These are phyloP conservation scores for Durusdinium trenchii DNA, from an alignment of 73 alveolate species.

Conservation along the genomic window DNA sequence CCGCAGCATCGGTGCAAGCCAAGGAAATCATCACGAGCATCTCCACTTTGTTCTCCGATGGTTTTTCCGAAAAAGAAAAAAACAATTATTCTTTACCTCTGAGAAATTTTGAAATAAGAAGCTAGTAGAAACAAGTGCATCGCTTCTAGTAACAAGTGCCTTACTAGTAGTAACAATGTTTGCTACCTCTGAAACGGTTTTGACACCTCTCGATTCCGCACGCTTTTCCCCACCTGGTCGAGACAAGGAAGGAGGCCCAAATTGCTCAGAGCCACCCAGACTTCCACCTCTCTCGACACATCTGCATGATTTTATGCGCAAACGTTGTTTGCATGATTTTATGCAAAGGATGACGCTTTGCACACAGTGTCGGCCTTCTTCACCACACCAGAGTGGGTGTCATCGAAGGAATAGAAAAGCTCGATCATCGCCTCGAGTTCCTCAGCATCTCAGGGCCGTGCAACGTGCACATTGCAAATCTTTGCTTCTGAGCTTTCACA, in stretches of 20 bases:
- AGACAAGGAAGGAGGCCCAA: constrained; percentile 50
- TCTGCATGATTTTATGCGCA: neutral
- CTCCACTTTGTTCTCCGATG: constrained; percentile 75
- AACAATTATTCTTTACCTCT: neutral
- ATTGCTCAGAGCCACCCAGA: constrained; percentile 84
- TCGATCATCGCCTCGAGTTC: constrained; percentile 63
- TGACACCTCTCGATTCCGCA: neutral
- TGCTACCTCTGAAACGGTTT: neutral
- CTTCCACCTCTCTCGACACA: constrained; percentile 48
- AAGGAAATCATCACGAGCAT: constrained; percentile 72
- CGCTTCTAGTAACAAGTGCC: neutral
- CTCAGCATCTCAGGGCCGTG: too few species aligned
- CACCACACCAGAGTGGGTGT: constrained; percentile 72
- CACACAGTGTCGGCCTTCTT: constrained; percentile 14
- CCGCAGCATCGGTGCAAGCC: constrained; percentile 35
- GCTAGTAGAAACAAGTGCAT: too few species aligned
- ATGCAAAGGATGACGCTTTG: neutral
- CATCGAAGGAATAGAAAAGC: constrained; percentile 72
- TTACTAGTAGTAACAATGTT: neutral
- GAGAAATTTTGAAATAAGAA: neutral
- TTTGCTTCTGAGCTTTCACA: neutral
- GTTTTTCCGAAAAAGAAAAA: neutral
- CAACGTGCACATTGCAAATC: neutral
- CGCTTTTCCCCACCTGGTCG: constrained; percentile 33
- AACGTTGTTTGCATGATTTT: neutral